These are phyloP conservation scores for Colletotrichum acutatum DNA, from an alignment of 2,329 filamentous ascomycete species.

Conservation along the genomic window DNA sequence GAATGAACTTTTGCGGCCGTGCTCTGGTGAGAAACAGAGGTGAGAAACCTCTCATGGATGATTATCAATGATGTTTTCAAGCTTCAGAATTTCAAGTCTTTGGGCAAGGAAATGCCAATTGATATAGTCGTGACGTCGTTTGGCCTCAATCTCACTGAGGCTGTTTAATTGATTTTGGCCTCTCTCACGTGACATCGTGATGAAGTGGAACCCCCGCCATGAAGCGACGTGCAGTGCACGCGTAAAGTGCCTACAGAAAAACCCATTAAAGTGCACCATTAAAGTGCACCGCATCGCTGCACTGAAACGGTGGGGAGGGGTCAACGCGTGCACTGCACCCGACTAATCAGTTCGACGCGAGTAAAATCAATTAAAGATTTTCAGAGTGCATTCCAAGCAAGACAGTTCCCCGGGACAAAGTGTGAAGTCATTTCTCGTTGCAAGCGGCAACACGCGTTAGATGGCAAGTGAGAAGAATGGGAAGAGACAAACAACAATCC, in stretches of 20 bases:
- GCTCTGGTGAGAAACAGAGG: background rate
- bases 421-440: slow-evolving; percentile 19
- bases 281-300: slow-evolving; percentile 2
- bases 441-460: slow-evolving; percentile 19
- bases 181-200: slow-evolving; percentile 33
- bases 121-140: background rate
- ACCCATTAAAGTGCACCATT: slow-evolving; percentile 14
- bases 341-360: background rate
- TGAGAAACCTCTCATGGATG: slow-evolving; percentile 11
- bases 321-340: background rate
- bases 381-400: background rate
- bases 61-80: background rate
- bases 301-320: background rate
- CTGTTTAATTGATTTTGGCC: slow-evolving; percentile 12
- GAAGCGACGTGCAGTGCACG: background rate
- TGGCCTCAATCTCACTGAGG: slow-evolving; percentile 9
- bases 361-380: background rate
- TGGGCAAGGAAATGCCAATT: background rate
- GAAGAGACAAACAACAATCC: background rate
- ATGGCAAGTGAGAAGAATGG: background rate
- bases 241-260: slow-evolving; percentile 26
- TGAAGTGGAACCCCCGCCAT: background rate
- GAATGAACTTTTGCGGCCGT: background rate
- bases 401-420: background rate
- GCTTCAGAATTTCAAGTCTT: background rate